Percentiles rank a stretch among this genome's conserved stretches.
Evolutionary conservation across 169 alveolate genomes (phyloP).

Genomic region (Babesia sp.): DNA sequence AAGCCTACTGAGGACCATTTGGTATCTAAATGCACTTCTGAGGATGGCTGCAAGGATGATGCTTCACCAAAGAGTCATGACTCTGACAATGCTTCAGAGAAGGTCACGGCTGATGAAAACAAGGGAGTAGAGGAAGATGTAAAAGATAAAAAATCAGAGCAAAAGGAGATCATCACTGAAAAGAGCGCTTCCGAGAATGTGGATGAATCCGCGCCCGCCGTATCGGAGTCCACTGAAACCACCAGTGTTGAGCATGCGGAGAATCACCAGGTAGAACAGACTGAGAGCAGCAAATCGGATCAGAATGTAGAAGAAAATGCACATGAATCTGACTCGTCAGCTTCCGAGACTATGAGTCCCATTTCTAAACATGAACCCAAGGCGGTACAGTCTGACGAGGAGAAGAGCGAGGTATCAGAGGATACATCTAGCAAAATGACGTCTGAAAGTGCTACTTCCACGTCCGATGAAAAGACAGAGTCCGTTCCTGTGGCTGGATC

Average conservation of each 20-base stretch:
- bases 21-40: too few relatives aligned
- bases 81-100: not conserved
- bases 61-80: not conserved
- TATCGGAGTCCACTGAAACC: too few relatives aligned
- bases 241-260: too few relatives aligned
- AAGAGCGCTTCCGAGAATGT: too few relatives aligned
- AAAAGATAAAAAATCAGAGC: not conserved
- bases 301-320: not conserved
- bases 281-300: too few relatives aligned
- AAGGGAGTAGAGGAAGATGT: not conserved
- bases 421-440: too few relatives aligned
- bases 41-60: not conserved
- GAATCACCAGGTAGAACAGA: too few relatives aligned
- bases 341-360: not conserved
- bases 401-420: not conserved
- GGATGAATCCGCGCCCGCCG: too few relatives aligned
- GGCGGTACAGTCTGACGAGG: not conserved
- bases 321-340: not conserved
- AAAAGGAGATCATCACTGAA: constrained; percentile 1
- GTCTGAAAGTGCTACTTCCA: too few relatives aligned
- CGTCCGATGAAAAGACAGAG: too few relatives aligned
- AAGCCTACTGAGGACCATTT: not conserved
- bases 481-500: too few relatives aligned
- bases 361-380: not conserved
- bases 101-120: constrained; percentile 2